Evolutionary conservation across 202 grass and related monocot genomes (phyloP).

Genomic region (Setaria italica): DNA sequence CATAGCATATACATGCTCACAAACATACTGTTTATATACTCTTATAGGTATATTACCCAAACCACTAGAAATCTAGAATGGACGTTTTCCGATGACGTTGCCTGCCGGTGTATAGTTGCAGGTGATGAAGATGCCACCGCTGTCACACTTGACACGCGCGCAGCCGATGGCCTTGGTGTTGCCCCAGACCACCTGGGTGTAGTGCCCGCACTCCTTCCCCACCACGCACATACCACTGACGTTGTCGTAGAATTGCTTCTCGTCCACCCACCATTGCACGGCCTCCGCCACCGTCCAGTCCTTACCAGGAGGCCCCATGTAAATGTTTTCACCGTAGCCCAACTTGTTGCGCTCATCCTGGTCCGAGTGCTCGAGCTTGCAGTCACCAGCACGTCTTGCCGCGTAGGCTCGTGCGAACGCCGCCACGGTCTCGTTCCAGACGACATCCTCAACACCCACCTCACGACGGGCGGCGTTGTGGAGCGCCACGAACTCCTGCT

Average conservation of each 20-base stretch:
- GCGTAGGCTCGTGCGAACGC: background rate
- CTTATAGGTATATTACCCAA: background rate
- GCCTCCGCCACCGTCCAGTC: slow-evolving; percentile 1
- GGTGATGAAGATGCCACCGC: background rate
- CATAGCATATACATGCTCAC: no score
- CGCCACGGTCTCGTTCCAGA: background rate
- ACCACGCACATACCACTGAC: slow-evolving; percentile 1
- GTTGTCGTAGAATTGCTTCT: slow-evolving; percentile 17
- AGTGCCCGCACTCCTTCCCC: slow-evolving; percentile 37
- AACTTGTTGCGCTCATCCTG: background rate
- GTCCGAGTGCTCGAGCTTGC: background rate
- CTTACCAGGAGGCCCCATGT: background rate
- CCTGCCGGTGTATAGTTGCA: slow-evolving; percentile 39
- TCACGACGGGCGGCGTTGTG: background rate
- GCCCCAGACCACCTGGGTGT: slow-evolving; percentile 54
- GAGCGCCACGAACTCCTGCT: background rate
- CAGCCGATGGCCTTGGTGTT: slow-evolving; percentile 38
- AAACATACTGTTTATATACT: no score
- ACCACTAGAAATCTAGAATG: background rate
- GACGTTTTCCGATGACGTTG: background rate
- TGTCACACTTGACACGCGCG: slow-evolving; percentile 28
- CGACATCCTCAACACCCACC: background rate
- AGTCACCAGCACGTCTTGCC: background rate
- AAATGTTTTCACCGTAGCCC: background rate
- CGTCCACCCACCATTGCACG: slow-evolving; percentile 30